Conservation (phyloP, 1,284 basidiomycete species). For the Trichosporon sp. region DNA sequence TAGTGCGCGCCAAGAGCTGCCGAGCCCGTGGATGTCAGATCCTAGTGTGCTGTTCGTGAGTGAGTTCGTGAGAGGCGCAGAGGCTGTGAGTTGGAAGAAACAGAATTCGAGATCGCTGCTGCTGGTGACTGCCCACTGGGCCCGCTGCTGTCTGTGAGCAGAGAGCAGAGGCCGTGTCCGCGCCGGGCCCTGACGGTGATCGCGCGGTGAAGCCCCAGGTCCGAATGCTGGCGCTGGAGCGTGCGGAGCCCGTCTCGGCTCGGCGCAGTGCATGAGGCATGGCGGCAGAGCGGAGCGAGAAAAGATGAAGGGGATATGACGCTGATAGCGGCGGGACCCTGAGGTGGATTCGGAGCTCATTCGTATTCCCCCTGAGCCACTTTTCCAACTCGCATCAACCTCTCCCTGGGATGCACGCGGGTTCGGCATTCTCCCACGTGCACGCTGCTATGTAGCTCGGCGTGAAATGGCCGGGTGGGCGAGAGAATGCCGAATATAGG, state of each 20-base stretch:
- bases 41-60: not conserved
- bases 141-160: too few species aligned
- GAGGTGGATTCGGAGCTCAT: not conserved
- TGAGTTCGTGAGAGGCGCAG: not conserved
- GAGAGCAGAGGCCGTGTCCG: not conserved
- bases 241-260: too few species aligned
- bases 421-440: not conserved
- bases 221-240: not conserved
- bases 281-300: not conserved
- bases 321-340: not conserved
- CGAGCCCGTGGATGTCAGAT: not conserved
- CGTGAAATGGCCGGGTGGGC: not conserved
- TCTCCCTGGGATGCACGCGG: too few species aligned
- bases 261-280: too few species aligned
- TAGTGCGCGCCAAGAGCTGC: not conserved
- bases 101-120: not conserved
- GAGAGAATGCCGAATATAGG: not conserved
- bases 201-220: not conserved
- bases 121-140: not conserved
- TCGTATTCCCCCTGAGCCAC: not conserved
- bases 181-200: not conserved
- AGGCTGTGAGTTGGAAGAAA: not conserved
- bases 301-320: not conserved
- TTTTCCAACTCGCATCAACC: not conserved
- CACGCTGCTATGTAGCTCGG: not conserved